Conservation (phyloP, 768 basidiomycete species). For the Lyophyllum atratum region DNA sequence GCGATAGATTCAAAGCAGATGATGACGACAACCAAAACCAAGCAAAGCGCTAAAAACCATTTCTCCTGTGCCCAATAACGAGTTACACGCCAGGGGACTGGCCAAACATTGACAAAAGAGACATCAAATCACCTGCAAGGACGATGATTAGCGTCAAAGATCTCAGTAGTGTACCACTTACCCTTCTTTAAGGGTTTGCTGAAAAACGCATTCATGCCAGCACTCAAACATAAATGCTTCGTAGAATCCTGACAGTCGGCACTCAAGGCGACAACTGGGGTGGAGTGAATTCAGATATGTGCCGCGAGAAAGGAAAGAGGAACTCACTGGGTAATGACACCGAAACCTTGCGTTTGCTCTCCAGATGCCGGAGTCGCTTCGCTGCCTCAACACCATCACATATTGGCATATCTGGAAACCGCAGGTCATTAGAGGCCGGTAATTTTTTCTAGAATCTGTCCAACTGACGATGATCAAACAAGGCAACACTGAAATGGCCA, state of each 20-base stretch:
- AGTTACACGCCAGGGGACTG: constrained; percentile 15
- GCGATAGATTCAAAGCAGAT: not conserved
- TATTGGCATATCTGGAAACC: constrained; percentile 68
- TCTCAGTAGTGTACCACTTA: constrained; percentile 22
- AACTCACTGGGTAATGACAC: constrained; percentile 57
- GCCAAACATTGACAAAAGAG: constrained; percentile 57
- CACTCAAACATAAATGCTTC: constrained; percentile 73
- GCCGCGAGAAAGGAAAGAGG: not conserved
- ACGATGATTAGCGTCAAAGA: not conserved
- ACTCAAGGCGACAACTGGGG: constrained; percentile 66
- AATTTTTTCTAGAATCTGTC: constrained; percentile 1
- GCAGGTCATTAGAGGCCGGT: not conserved
- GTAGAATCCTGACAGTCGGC: constrained; percentile 80
- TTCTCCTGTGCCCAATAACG: not conserved
- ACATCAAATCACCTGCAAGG: constrained; percentile 51
- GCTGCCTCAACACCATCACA: constrained; percentile 78
- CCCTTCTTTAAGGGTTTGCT: constrained; percentile 71
- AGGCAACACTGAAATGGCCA: constrained; percentile 67
- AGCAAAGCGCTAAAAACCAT: not conserved
- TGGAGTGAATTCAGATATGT: not conserved
- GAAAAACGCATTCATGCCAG: constrained; percentile 78
- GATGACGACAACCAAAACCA: not conserved
- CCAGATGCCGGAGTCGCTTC: constrained; percentile 60
- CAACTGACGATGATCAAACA: constrained; percentile 73
- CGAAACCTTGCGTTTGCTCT: constrained; percentile 54